These are phyloP conservation scores for Metarhizium humberi DNA, from an alignment of 2,329 filamentous ascomycete species.

Conservation along the genomic window DNA sequence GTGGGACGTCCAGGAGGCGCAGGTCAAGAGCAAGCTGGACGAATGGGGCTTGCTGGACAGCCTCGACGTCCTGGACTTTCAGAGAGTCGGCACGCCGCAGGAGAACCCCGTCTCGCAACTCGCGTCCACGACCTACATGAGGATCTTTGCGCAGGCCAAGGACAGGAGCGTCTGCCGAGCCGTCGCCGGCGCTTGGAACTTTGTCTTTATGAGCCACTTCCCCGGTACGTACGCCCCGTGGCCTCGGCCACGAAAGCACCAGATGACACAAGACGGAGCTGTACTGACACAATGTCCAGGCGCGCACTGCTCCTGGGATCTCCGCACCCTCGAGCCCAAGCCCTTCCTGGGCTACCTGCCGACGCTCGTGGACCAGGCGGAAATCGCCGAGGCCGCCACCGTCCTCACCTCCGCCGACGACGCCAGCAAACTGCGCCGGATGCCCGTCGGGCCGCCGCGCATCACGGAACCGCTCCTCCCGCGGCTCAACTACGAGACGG, in stretches of 20 bases:
- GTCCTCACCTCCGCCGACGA: constrained; percentile 6
- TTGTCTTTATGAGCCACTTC: constrained; percentile 33
- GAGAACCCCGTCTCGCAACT: constrained; percentile 29
- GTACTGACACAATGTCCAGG: constrained; percentile 15
- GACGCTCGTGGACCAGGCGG: constrained; percentile 14
- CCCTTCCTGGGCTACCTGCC: constrained; percentile 15
- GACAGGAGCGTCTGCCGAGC: constrained; percentile 16
- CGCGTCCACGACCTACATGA: constrained; percentile 33
- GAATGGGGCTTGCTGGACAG: constrained; percentile 25
- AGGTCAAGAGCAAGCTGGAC: constrained; percentile 33
- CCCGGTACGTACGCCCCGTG: constrained; percentile 7
- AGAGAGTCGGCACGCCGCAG: constrained; percentile 21
- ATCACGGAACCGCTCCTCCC: constrained; percentile 9
- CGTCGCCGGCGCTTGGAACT: constrained; percentile 20
- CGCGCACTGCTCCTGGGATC: constrained; percentile 32
- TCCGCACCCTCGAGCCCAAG: constrained; percentile 24
- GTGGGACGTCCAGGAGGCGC: constrained; percentile 37
- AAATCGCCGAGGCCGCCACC: constrained; percentile 22
- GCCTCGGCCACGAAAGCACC: neutral
- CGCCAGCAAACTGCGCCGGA: constrained; percentile 1
- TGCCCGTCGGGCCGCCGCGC: constrained; percentile 11
- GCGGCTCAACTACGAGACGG: constrained; percentile 14
- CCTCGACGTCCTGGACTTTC: constrained; percentile 43
- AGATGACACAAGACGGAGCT: neutral
- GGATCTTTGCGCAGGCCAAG: constrained; percentile 31